Evolutionary conservation across 306 rosid species (phyloP).

Genomic region (Malus orientalis): DNA sequence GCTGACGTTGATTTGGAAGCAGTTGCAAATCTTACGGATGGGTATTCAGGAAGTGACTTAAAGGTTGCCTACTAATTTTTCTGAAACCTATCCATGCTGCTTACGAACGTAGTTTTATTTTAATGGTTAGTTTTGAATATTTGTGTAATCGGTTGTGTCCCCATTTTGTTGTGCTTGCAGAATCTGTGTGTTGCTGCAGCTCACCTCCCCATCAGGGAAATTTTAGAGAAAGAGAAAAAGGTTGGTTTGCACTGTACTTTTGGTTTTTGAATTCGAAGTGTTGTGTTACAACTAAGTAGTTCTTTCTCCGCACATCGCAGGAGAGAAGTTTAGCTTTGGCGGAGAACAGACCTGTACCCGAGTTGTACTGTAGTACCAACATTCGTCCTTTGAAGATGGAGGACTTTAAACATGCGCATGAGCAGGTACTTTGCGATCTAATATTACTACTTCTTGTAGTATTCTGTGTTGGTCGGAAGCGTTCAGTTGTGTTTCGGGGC

Average conservation of each 20-base stretch:
- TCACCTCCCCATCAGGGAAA: conserved; percentile 80
- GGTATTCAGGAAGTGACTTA: conserved; percentile 94
- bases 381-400: conserved; percentile 78
- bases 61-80: conserved; percentile 43
- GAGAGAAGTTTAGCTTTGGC: conserved; percentile 54
- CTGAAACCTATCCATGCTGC: not conserved
- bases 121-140: not conserved
- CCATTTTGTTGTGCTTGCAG: conserved; percentile 42
- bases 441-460: not conserved
- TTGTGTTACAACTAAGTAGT: not conserved
- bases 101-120: not conserved
- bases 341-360: conserved; percentile 59
- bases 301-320: conserved; percentile 35
- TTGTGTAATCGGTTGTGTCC: not conserved
- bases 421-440: conserved; percentile 42
- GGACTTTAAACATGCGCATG: conserved; percentile 79
- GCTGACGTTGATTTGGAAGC: conserved; percentile 73
- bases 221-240: conserved; percentile 87
- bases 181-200: conserved; percentile 89
- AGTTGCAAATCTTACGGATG: conserved; percentile 80
- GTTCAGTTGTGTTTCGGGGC: not conserved
- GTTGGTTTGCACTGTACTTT: conserved; percentile 24
- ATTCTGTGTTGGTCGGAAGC: not conserved
- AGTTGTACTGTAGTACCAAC: conserved; percentile 52
- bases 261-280: not conserved